These are phyloP conservation scores for Neurospora tetraspora DNA, from an alignment of 495 filamentous ascomycete species.

Conservation along the genomic window DNA sequence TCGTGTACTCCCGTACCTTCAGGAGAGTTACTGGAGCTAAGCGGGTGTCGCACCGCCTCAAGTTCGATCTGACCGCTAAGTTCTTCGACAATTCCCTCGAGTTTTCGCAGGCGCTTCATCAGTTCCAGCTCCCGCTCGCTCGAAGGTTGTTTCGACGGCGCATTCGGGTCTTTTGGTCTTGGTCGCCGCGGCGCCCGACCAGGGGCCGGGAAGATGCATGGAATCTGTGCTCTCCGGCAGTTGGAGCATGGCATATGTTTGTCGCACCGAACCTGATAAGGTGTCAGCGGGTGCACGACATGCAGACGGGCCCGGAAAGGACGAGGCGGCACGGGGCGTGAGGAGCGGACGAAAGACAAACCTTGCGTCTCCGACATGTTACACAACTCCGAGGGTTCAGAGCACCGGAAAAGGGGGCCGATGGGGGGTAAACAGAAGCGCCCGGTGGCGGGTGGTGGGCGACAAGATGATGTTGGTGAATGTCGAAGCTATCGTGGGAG, in stretches of 20 bases:
- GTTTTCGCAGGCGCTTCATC: conserved; percentile 61
- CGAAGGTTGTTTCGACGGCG: conserved; percentile 36
- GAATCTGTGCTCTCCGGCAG: conserved; percentile 64
- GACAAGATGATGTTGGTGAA: conserved; percentile 55
- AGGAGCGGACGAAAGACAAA: conserved; percentile 19
- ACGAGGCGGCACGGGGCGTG: background rate
- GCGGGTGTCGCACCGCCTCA: conserved; percentile 30
- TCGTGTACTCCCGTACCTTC: conserved; percentile 13
- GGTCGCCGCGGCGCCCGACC: conserved; percentile 67
- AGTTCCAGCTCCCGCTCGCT: conserved; percentile 62
- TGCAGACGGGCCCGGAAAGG: background rate
- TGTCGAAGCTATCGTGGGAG: conserved; percentile 28
- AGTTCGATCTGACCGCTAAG: conserved; percentile 48
- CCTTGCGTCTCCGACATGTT: conserved; percentile 75
- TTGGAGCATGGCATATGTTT: conserved; percentile 78
- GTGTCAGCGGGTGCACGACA: conserved; percentile 1
- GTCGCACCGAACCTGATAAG: conserved; percentile 53
- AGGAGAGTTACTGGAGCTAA: conserved; percentile 29
- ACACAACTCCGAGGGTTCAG: conserved; percentile 68
- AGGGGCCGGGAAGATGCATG: conserved; percentile 77
- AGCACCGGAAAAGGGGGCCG: conserved; percentile 24
- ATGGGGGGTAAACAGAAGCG: conserved; percentile 38
- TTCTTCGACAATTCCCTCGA: conserved; percentile 67
- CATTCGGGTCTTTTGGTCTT: conserved; percentile 48
- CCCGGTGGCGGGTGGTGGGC: conserved; percentile 59